Percentiles rank a stretch among this genome's conserved stretches.
Conservation (phyloP, 345 rosid genomes). For the Salix koriyanagi region DNA sequence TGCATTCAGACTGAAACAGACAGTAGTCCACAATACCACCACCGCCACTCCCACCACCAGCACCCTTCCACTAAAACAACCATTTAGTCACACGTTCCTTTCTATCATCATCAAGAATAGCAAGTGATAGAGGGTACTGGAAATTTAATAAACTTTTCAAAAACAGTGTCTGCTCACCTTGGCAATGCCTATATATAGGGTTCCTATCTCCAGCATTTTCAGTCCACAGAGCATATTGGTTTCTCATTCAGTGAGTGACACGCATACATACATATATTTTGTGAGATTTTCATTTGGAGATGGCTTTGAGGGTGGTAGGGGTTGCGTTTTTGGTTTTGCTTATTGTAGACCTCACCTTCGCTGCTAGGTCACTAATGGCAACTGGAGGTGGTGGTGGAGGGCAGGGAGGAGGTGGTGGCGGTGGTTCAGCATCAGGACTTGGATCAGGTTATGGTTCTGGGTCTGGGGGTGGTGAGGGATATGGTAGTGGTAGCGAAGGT, state of each 20-base stretch:
- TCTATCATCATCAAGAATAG: neutral
- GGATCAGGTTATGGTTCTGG: constrained; percentile 40
- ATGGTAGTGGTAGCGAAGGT: neutral
- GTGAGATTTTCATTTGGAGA: constrained; percentile 6
- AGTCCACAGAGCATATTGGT: neutral
- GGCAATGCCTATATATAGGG: constrained; percentile 11
- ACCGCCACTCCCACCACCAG: constrained; percentile 1
- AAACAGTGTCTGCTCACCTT: neutral
- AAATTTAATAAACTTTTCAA: neutral
- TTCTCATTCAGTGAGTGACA: neutral
- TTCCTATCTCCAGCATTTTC: neutral
- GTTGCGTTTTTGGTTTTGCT: constrained; percentile 41
- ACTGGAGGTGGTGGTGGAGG: constrained; percentile 34
- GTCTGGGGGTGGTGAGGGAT: constrained; percentile 15
- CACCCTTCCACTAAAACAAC: constrained; percentile 5
- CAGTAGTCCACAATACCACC: neutral
- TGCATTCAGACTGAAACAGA: constrained; percentile 1
- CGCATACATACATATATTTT: neutral
- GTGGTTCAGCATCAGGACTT: constrained; percentile 4
- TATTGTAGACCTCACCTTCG: constrained; percentile 40
- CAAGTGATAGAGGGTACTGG: constrained; percentile 5
- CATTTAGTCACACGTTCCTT: neutral
- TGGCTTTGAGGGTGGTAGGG: constrained; percentile 30
- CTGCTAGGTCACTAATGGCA: constrained; percentile 32
- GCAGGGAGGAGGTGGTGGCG: constrained; percentile 40